These are phyloP conservation scores for Leishmania aethiopica DNA, from an alignment of 208 protist genomes.

Conservation along the genomic window DNA sequence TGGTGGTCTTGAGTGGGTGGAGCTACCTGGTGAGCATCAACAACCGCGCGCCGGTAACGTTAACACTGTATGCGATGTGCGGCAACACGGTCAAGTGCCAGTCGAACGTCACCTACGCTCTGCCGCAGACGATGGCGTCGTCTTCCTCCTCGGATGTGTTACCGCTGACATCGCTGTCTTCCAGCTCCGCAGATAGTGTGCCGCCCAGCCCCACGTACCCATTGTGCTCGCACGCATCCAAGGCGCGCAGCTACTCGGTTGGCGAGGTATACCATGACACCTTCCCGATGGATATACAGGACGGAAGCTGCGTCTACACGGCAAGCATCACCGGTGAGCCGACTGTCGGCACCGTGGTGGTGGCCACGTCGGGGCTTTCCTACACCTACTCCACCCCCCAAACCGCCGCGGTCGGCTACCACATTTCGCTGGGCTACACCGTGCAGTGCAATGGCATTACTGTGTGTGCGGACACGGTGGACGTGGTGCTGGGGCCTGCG, in stretches of 20 bases:
- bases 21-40: constrained; percentile 36
- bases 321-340: constrained; percentile 23
- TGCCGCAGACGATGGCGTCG: background rate
- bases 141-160: background rate
- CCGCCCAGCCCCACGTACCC: constrained; percentile 6
- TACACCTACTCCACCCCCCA: constrained; percentile 29
- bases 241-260: constrained; percentile 29
- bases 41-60: constrained; percentile 16
- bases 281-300: constrained; percentile 39
- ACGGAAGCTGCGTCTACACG: constrained; percentile 35
- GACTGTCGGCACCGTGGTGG: constrained; percentile 25
- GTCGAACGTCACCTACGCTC: constrained; percentile 9
- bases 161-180: background rate
- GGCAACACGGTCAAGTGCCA: constrained; percentile 39
- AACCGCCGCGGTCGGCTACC: constrained; percentile 15
- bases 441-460: constrained; percentile 34
- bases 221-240: constrained; percentile 24
- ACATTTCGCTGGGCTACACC: constrained; percentile 31
- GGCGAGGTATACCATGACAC: constrained; percentile 13
- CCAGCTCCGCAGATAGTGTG: background rate
- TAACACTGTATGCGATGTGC: constrained; percentile 52
- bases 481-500: constrained; percentile 18
- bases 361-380: constrained; percentile 10
- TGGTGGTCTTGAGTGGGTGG: constrained; percentile 43
- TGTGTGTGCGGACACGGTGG: constrained; percentile 44